phyloP scores from a whole-genome alignment of 2,329 filamentous ascomycete species.

The Stachybotrys chartarum region DNA sequence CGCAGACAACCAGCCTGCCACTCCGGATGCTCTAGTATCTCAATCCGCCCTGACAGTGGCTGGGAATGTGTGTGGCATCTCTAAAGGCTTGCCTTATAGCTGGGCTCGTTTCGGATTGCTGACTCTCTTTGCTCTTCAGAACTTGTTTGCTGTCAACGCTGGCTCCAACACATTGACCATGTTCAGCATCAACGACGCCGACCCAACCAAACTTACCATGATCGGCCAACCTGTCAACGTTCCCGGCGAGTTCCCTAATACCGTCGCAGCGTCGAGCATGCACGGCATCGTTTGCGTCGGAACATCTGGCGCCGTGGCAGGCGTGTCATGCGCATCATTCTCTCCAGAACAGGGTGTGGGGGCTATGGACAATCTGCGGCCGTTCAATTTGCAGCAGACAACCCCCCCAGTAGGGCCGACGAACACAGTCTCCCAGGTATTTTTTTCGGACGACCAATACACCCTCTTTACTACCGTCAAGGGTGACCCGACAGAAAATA shows the following conservation, averaged over 20 bases:
- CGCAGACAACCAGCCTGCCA: slow-evolving; percentile 26
- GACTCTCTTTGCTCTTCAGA: slow-evolving; percentile 20
- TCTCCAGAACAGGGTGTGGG: slow-evolving; percentile 25
- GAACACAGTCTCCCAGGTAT: slow-evolving; percentile 53
- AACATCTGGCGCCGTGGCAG: slow-evolving; percentile 33
- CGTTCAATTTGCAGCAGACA: slow-evolving; percentile 44
- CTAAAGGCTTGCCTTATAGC: too few relatives aligned
- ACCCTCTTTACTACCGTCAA: slow-evolving; percentile 52
- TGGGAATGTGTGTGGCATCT: slow-evolving; percentile 34
- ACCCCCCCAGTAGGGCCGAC: slow-evolving; percentile 51
- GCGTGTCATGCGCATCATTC: slow-evolving; percentile 37
- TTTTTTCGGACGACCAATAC: slow-evolving; percentile 49
- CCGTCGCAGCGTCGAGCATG: slow-evolving; percentile 38
- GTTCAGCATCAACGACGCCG: slow-evolving; percentile 31
- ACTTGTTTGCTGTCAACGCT: slow-evolving; percentile 45
- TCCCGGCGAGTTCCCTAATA: slow-evolving; percentile 45
- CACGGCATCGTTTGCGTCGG: slow-evolving; percentile 39
- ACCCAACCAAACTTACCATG: slow-evolving; percentile 37
- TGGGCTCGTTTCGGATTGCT: neutral
- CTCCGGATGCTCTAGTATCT: slow-evolving; percentile 41
- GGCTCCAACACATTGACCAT: slow-evolving; percentile 46
- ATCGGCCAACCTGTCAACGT: slow-evolving; percentile 34
- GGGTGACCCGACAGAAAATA: slow-evolving; percentile 46
- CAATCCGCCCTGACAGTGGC: slow-evolving; percentile 43
- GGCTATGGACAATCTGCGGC: slow-evolving; percentile 35